Percentiles rank a stretch among this genome's conserved stretches.
These are phyloP conservation scores for Podila epigama DNA, from an alignment of 192 early-diverging fungal species.

Conservation along the genomic window DNA sequence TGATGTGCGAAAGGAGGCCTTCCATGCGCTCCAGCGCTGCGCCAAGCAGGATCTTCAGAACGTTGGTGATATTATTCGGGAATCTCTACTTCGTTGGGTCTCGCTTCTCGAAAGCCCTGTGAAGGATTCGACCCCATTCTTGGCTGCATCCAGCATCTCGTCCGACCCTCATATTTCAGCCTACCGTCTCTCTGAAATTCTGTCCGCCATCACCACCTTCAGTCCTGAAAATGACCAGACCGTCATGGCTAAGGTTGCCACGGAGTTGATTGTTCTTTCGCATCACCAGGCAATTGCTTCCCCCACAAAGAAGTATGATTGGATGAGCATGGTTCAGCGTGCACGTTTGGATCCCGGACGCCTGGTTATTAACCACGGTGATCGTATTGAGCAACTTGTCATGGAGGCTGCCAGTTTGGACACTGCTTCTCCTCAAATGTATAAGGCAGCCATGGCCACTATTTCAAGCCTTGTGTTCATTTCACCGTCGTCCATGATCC, in stretches of 20 bases:
- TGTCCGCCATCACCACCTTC: constrained; percentile 59
- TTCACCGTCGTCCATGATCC: constrained; percentile 59
- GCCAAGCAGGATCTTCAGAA: constrained; percentile 32
- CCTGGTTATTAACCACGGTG: constrained; percentile 54
- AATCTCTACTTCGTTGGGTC: constrained; percentile 57
- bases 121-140: constrained; percentile 57
- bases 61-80: constrained; percentile 42
- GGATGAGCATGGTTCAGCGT: constrained; percentile 86
- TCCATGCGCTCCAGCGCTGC: constrained; percentile 47
- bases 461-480: constrained; percentile 71
- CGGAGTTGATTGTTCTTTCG: constrained; percentile 56
- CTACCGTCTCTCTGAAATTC: constrained; percentile 57
- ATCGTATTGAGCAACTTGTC: constrained; percentile 56
- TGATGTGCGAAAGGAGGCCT: constrained; percentile 52
- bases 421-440: constrained; percentile 53
- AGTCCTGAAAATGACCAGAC: constrained; percentile 24
- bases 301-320: constrained; percentile 73
- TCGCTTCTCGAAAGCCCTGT: constrained; percentile 53
- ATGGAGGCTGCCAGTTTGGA: constrained; percentile 50
- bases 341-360: constrained; percentile 74
- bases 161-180: constrained; percentile 44
- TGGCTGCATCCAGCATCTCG: constrained; percentile 24
- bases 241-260: constrained; percentile 48
- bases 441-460: constrained; percentile 67
- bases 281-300: constrained; percentile 66